Percentiles rank a stretch among this genome's conserved stretches.
These are phyloP conservation scores for Lachnellula willkommii DNA, from an alignment of 2,329 filamentous ascomycete genomes.

Conservation along the genomic window DNA sequence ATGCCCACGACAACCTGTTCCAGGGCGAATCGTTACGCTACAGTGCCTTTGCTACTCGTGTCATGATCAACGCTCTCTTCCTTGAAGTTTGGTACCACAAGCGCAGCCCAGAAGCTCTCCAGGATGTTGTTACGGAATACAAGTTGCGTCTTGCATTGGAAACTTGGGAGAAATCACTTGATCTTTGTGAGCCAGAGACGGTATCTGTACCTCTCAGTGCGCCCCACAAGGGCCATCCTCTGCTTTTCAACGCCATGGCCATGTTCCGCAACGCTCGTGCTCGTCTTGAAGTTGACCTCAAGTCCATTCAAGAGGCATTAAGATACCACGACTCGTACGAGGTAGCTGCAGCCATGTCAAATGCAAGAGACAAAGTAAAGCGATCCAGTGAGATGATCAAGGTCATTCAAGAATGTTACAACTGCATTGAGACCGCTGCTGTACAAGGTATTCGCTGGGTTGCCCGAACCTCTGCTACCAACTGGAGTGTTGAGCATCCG, in stretches of 20 bases:
- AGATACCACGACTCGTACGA: slow-evolving; percentile 97
- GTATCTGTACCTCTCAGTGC: slow-evolving; percentile 86
- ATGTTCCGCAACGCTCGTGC: slow-evolving; percentile 92
- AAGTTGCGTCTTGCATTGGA: slow-evolving; percentile 92
- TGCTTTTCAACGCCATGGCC: slow-evolving; percentile 97
- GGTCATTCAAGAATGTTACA: slow-evolving; percentile 95
- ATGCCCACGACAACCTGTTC: slow-evolving; percentile 92
- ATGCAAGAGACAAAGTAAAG: slow-evolving; percentile 88
- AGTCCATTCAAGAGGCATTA: slow-evolving; percentile 87
- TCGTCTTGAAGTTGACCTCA: slow-evolving; percentile 89
- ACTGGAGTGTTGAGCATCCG: slow-evolving; percentile 98
- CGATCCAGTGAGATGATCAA: slow-evolving; percentile 97
- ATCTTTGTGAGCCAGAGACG: slow-evolving; percentile 85
- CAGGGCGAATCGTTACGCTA: slow-evolving; percentile 87
- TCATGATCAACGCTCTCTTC: slow-evolving; percentile 98
- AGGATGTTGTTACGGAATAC: slow-evolving; percentile 97
- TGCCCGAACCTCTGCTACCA: slow-evolving; percentile 92
- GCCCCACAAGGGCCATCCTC: slow-evolving; percentile 89
- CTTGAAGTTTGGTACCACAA: slow-evolving; percentile 99
- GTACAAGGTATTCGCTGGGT: slow-evolving; percentile 95
- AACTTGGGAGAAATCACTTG: slow-evolving; percentile 97
- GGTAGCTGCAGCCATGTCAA: slow-evolving; percentile 93
- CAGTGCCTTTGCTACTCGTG: slow-evolving; percentile 92
- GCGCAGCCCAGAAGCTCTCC: slow-evolving; percentile 92
- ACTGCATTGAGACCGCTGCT: slow-evolving; percentile 94